Percentiles rank a stretch among this genome's conserved stretches.
phyloP scores from a whole-genome alignment of 345 rosid genomes.

The Sisymbrium altissimum region DNA sequence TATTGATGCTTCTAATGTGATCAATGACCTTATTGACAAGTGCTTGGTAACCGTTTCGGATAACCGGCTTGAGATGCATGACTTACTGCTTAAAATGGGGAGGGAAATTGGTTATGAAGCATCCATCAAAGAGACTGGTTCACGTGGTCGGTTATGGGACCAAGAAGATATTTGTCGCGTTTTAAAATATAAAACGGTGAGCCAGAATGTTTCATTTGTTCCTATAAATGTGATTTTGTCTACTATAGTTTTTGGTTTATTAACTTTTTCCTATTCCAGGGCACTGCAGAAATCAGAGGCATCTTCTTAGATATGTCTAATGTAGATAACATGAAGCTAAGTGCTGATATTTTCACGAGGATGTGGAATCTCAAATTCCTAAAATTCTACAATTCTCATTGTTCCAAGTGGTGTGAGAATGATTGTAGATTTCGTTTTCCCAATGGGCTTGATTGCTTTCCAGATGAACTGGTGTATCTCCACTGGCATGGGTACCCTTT shows the following conservation, averaged over 20 bases:
- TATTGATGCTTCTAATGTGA: constrained; percentile 5
- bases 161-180: constrained; percentile 32
- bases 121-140: constrained; percentile 22
- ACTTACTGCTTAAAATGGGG: constrained; percentile 37
- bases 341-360: constrained; percentile 7
- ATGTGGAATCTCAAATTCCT: constrained; percentile 38
- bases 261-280: constrained; percentile 8
- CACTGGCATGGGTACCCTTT: constrained; percentile 36
- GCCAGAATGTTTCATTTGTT: neutral
- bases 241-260: neutral
- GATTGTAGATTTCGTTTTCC: constrained; percentile 13
- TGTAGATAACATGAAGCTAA: constrained; percentile 13
- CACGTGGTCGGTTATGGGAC: constrained; percentile 28
- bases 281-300: constrained; percentile 28
- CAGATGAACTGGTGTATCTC: constrained; percentile 32
- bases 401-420: constrained; percentile 24
- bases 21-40: constrained; percentile 30
- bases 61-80: constrained; percentile 33
- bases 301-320: constrained; percentile 25
- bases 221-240: neutral
- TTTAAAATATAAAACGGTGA: constrained; percentile 23
- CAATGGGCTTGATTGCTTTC: constrained; percentile 22
- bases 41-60: constrained; percentile 24
- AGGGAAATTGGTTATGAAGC: constrained; percentile 24
- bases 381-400: constrained; percentile 27